Evolutionary conservation across 257 asterid species (phyloP), one percentile per base, ranked within the genome.

Genomic region (Coffea canephora): DNA sequence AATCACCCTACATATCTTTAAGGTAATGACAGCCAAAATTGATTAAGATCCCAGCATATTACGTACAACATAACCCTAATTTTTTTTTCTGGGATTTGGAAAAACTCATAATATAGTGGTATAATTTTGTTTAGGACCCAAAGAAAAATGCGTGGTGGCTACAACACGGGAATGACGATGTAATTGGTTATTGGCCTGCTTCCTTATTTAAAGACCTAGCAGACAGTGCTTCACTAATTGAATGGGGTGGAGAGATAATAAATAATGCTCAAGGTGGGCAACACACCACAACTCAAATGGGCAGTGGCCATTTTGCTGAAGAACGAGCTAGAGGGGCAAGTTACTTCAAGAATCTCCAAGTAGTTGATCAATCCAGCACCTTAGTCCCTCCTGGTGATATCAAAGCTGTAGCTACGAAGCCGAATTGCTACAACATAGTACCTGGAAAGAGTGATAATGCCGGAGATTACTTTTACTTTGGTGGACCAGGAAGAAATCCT

Each of bases 121-220:
- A n/a, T 23, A 61, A 75, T 46, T 55, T n/a, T 70, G 16, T 43
- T 12, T 74, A 92, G 97, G 98, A 94, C 76, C 94, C 93, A 0
- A 91, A 88, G 81, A 93, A 92, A 71, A 93, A 92, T 0, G 84
- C 88, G 79, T 94, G 97, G 98, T 92, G 98, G 98, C 87, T 94
- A 92, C 98, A 94, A 59, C 88, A 84, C 61, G 97, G 95, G 80
- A 84, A 87, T 66, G 86, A 83, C 77, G 36, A 83, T n/a, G 93
- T 91, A 57, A 50, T 92, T 7, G 97, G 98, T 14, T 94, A 94
- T 78, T 94, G 97, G 98, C 98, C 98, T 0, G 86, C 87, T 2
- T 83, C 81, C 13, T 71, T 94, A 81, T 94, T 91, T 81, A 87
- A 93, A 0, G 82, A 88, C 87, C 79, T 94, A 69, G 82, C 87